Evolutionary conservation across 2,329 filamentous ascomycete species (phyloP).

Genomic region (Penicillium paneum): DNA sequence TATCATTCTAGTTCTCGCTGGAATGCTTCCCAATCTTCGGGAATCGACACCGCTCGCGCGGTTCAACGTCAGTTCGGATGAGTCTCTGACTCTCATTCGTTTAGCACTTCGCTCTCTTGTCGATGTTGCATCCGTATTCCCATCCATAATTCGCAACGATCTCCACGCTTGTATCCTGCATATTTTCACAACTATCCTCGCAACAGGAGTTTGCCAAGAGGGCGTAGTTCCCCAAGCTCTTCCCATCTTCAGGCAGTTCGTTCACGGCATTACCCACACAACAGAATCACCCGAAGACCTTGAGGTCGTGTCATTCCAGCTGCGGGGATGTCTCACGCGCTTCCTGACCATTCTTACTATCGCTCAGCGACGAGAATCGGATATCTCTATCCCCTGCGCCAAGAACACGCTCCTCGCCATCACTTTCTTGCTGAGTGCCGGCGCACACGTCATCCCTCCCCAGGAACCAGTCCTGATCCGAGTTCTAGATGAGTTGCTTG

Average conservation of each 20-base stretch:
- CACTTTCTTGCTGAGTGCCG: conserved; percentile 83
- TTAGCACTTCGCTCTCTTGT: conserved; percentile 83
- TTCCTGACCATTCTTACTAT: conserved; percentile 68
- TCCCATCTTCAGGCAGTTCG: conserved; percentile 87
- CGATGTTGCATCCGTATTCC: conserved; percentile 92
- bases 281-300: conserved; percentile 33
- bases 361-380: conserved; percentile 53
- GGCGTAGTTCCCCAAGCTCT: conserved; percentile 85
- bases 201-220: conserved; percentile 81
- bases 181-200: conserved; percentile 90
- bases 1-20: conserved; percentile 87
- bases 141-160: conserved; percentile 92
- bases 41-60: conserved; percentile 59
- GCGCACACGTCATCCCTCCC: conserved; percentile 68
- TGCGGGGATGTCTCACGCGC: conserved; percentile 76
- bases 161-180: conserved; percentile 95
- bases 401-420: conserved; percentile 88
- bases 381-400: conserved; percentile 79
- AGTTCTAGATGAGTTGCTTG: conserved; percentile 76
- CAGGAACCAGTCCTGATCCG: conserved; percentile 70
- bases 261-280: conserved; percentile 64
- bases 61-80: conserved; percentile 74
- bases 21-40: conserved; percentile 71
- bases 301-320: conserved; percentile 61
- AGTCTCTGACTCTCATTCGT: conserved; percentile 75